Conservation (phyloP, 2,329 filamentous ascomycete species). For the Botrytis deweyae region DNA sequence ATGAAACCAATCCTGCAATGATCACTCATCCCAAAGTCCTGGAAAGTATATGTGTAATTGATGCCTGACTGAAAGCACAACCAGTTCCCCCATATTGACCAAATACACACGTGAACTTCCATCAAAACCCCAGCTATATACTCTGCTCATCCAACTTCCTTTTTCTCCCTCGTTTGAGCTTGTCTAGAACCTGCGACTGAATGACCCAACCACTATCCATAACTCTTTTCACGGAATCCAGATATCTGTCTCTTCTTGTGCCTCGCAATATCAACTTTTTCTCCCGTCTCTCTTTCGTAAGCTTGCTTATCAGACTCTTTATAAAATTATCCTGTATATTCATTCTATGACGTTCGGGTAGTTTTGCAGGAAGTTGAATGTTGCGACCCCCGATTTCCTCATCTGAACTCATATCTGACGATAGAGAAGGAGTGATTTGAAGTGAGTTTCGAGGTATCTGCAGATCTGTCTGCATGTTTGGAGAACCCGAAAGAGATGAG, state of each 20-base stretch:
- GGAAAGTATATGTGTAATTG: too few relatives aligned
- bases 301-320: neutral
- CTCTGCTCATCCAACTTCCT: neutral
- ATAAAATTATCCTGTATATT: neutral
- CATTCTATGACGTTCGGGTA: neutral
- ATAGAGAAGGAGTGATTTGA: too few relatives aligned
- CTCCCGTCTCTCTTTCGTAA: neutral
- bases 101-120: neutral
- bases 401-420: neutral
- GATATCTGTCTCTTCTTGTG: neutral
- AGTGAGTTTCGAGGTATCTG: too few relatives aligned
- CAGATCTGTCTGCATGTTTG: neutral
- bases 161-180: neutral
- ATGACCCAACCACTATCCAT: neutral
- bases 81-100: neutral
- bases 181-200: neutral
- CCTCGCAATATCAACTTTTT: neutral
- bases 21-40: too few relatives aligned
- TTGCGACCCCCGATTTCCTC: too few relatives aligned
- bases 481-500: too few relatives aligned
- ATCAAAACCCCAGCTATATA: neutral
- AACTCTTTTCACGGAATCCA: neutral
- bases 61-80: neutral
- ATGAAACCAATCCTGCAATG: too few relatives aligned
- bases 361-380: neutral